Percentiles rank a stretch among this genome's conserved stretches.
Conservation (phyloP, 1,284 basidiomycete genomes). For the Neotropicomus parvogracilis region DNA sequence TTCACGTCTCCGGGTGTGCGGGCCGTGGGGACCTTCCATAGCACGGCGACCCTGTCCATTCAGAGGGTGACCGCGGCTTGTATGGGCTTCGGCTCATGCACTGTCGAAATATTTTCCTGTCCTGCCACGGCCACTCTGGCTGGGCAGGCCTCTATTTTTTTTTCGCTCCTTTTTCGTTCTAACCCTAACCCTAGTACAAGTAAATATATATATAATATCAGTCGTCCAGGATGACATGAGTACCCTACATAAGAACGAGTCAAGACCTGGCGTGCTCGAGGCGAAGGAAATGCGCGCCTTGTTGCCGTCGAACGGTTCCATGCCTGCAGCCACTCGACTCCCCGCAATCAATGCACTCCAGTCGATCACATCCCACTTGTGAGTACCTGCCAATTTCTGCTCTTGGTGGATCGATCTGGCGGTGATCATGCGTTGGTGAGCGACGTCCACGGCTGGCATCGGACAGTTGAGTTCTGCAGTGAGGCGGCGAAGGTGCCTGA, state of each 20-base stretch:
- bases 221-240: conserved; percentile 22
- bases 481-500: conserved; percentile 60
- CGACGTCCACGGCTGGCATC: conserved; percentile 77
- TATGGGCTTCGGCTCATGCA: conserved; percentile 37
- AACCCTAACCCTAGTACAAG: conserved; percentile 6
- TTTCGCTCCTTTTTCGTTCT: neutral
- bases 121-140: conserved; percentile 39
- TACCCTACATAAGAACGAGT: conserved; percentile 7
- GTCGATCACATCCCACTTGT: conserved; percentile 55
- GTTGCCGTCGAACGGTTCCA: conserved; percentile 56
- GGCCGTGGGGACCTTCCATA: conserved; percentile 45
- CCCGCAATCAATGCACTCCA: conserved; percentile 74
- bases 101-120: conserved; percentile 69
- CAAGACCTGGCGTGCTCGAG: neutral
- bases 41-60: conserved; percentile 47
- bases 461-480: conserved; percentile 68
- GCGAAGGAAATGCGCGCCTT: conserved; percentile 24
- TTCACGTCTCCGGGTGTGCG: conserved; percentile 42
- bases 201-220: neutral
- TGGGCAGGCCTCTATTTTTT: conserved; percentile 11
- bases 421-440: conserved; percentile 75
- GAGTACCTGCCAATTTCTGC: conserved; percentile 44
- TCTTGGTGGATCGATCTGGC: conserved; percentile 65
- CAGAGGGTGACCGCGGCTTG: conserved; percentile 32
- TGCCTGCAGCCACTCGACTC: conserved; percentile 62